Base-by-base conservation (phyloP, 1,284 basidiomycete genomes). In the Cystobasidium pallidum region DNA sequence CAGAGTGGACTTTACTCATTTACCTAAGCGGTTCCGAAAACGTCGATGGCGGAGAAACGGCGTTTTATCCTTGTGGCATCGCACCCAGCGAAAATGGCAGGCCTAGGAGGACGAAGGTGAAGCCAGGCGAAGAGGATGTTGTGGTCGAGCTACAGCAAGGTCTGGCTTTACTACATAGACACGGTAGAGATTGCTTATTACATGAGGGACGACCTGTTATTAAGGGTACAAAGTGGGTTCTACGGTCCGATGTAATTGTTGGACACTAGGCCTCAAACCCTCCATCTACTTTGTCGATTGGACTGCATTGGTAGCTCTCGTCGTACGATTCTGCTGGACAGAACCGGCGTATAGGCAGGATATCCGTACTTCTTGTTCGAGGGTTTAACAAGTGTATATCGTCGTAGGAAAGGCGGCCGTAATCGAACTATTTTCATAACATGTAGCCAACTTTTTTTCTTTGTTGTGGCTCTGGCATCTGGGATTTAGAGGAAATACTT, bases 1-100 rank as follows among this genome's bases (percentile, higher is more conserved):
- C 88, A 59, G 88, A 89, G 79, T 92, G 91, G 91, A 93, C 91
- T 0, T 80, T 93, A 26, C 80, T 93, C 55, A 83, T 92, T 43
- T 93, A 92, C 78, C 80, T 93, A 47, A 87, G 87, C 10, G 89
- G 90, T 0, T 78, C 80, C 3, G 87, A 90, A 76, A 88, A 90
- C 77, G 87, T 91, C 0, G 83, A 86, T 78, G 91, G 91, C 19
- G 91, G 91, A 19, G 87, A 90, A 85, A 92, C 90, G 0, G 80
- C 88, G 15, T 93, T 93, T 79, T 89, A 91, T 79, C 84, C 84
- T 52, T 63, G 59, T 45, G 68, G 59, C n/a, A n/a, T 55, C 19
- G 59, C 68, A 11, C 68, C 68, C 1, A 84, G 85, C 11, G 81
- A 84, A 66, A 83, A 83, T 30, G 76, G 75, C 8, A 75, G 70